Evolutionary conservation across 345 rosid genomes (phyloP).

Genomic region (Acer saccharum): DNA sequence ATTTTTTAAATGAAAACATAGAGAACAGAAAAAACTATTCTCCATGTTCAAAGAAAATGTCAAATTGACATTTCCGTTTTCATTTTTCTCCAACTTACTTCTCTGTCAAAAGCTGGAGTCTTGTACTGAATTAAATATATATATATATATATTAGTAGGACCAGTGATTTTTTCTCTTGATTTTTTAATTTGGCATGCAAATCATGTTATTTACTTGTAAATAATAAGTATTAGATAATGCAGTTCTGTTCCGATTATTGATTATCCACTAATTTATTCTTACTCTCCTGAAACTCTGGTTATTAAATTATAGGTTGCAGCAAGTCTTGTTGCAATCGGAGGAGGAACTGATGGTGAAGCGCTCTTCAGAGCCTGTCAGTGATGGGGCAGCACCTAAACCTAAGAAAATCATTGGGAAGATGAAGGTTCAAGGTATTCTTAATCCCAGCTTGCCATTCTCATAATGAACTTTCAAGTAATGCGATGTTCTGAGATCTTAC

Average conservation of each 20-base stretch:
- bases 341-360: constrained; percentile 79
- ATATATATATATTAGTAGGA: not conserved
- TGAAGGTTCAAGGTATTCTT: constrained; percentile 88
- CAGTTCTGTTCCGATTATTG: constrained; percentile 1
- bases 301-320: constrained; percentile 53
- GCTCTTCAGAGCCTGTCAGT: constrained; percentile 56
- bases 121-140: not conserved
- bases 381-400: constrained; percentile 75
- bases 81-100: not conserved
- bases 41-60: not conserved
- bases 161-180: not conserved
- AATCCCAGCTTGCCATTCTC: constrained; percentile 13
- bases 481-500: constrained; percentile 19
- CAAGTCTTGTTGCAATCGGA: constrained; percentile 87
- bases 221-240: not conserved
- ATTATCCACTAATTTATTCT: constrained; percentile 19
- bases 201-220: constrained; percentile 10
- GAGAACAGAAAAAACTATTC: not conserved
- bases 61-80: too few relatives aligned
- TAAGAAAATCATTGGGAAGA: constrained; percentile 82
- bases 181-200: not conserved
- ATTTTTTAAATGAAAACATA: not conserved
- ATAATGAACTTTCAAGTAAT: constrained; percentile 16
- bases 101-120: not conserved
- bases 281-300: constrained; percentile 17